These are phyloP conservation scores for Dryadomyces quercivorus DNA, from an alignment of 2,329 filamentous ascomycete species.

Conservation along the genomic window DNA sequence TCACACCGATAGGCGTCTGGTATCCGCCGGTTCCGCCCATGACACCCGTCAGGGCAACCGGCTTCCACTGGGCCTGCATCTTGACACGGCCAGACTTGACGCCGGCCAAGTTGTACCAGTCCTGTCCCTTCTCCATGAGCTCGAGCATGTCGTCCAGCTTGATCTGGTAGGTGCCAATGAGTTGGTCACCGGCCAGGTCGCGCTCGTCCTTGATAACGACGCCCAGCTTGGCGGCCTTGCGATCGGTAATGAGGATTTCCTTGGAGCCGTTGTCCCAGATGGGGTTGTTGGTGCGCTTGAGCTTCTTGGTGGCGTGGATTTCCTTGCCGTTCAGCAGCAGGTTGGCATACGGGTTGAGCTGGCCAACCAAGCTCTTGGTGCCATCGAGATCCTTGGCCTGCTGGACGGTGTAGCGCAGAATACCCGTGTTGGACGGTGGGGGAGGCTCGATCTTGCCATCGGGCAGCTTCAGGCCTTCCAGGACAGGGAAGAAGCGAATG, in stretches of 20 bases:
- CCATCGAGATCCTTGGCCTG: slow-evolving; percentile 90
- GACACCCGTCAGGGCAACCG: slow-evolving; percentile 73
- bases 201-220: slow-evolving; percentile 93
- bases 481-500: slow-evolving; percentile 88
- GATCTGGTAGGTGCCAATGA: slow-evolving; percentile 87
- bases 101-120: slow-evolving; percentile 86
- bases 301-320: slow-evolving; percentile 76
- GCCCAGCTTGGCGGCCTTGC: slow-evolving; percentile 79
- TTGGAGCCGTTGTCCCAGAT: slow-evolving; percentile 91
- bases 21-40: slow-evolving; percentile 75
- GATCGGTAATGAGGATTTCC: slow-evolving; percentile 89
- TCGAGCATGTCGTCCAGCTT: slow-evolving; percentile 89
- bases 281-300: slow-evolving; percentile 95
- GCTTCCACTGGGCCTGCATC: slow-evolving; percentile 89
- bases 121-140: slow-evolving; percentile 80
- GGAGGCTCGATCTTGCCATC: slow-evolving; percentile 71
- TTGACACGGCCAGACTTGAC: slow-evolving; percentile 77
- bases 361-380: slow-evolving; percentile 80
- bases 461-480: slow-evolving; percentile 57
- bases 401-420: slow-evolving; percentile 84
- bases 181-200: slow-evolving; percentile 69
- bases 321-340: slow-evolving; percentile 87
- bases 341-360: slow-evolving; percentile 81
- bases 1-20: slow-evolving; percentile 83
- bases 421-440: slow-evolving; percentile 86